Evolutionary conservation across 2,329 filamentous ascomycete genomes (phyloP), one percentile per base, ranked within the genome.

Genomic region (Epichloe typhina): DNA sequence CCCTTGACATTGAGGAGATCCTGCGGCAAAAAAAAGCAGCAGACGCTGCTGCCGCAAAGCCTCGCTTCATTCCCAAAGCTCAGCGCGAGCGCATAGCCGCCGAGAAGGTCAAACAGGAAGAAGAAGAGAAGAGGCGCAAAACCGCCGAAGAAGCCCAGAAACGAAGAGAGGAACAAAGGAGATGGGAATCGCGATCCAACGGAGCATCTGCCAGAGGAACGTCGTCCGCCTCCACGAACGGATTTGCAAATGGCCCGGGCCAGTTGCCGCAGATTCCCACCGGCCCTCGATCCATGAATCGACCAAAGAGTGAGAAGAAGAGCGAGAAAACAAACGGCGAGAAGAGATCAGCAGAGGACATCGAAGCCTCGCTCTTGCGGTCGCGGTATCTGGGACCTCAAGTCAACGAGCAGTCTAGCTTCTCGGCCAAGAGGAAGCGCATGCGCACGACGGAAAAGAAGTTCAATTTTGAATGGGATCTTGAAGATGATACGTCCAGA

Each of bases 381-480:
- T 82, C 88, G 58, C 77, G 88, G 54, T 98, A 98, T 63, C 90
- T 97, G 77, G 93, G 93, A 3, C 85, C 88, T 1, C 88, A 95
- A 56, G 81, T 86, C 49, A 94, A 93, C 57, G 80, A 84, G 56
- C 77, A 75, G 51, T 90, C 86, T 4, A 95, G 79, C 38, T 96
- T 97, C 63, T 95, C 89, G 0, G 90, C 90, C 1, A 88, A 93
- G 72, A 98, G 97, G 77, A 97, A 97, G 73, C 80, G 91, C 51
- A 86, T 87, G 71, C 79, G 91, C 54, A 95, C 89, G 1, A 93
- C 88, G 1, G 91, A 95, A 62, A 88, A 90, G 69, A 97, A 98
- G 66, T 98, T 98, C 73, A 98, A 96, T 61, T 98, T 98, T 61
- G 93, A 95, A 60, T 98, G 93, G 93, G 94, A 95, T 59, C 79